phyloP scores from a whole-genome alignment of 176 grass and related monocot genomes.

The Stipa capillata region DNA sequence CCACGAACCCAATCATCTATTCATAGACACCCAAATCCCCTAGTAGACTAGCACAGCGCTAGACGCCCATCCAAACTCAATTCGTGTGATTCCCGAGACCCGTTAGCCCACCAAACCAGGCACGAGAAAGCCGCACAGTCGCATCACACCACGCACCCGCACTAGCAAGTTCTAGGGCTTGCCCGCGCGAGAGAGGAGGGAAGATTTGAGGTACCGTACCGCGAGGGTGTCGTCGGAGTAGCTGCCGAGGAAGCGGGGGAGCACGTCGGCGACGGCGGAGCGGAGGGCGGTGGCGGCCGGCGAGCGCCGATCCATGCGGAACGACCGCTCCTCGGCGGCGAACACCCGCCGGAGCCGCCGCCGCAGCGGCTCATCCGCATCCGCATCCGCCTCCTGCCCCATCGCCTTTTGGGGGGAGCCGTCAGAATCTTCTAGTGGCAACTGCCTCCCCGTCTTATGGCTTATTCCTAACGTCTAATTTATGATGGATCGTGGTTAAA shows the following conservation, averaged over 20 bases:
- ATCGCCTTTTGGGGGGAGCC: too few species aligned
- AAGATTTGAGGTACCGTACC: conserved; percentile 9
- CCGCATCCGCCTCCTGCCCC: conserved; percentile 30
- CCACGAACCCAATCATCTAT: not conserved
- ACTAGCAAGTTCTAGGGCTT: not conserved
- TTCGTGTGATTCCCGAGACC: not conserved
- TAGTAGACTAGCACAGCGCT: too few species aligned
- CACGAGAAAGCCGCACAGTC: not conserved
- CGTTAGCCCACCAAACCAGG: not conserved
- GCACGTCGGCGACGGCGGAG: conserved; percentile 36
- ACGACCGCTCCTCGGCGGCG: conserved; percentile 27
- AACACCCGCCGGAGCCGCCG: conserved; percentile 14
- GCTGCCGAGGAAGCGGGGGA: conserved; percentile 51
- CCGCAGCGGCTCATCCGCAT: conserved; percentile 6
- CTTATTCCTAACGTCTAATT: too few species aligned
- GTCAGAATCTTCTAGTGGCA: conserved; percentile 12
- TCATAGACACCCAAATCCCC: not conserved
- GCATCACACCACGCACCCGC: not conserved
- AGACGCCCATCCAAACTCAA: not conserved
- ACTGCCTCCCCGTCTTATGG: not conserved
- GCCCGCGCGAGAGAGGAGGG: not conserved
- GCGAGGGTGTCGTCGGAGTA: conserved; percentile 52
- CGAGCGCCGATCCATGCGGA: conserved; percentile 48
- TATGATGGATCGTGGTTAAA: too few species aligned
- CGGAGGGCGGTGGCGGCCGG: conserved; percentile 22